Evolutionary conservation across 129 eudicot species (phyloP), one percentile per base, ranked within the genome.

Genomic region (Smallanthus sonchifolius): DNA sequence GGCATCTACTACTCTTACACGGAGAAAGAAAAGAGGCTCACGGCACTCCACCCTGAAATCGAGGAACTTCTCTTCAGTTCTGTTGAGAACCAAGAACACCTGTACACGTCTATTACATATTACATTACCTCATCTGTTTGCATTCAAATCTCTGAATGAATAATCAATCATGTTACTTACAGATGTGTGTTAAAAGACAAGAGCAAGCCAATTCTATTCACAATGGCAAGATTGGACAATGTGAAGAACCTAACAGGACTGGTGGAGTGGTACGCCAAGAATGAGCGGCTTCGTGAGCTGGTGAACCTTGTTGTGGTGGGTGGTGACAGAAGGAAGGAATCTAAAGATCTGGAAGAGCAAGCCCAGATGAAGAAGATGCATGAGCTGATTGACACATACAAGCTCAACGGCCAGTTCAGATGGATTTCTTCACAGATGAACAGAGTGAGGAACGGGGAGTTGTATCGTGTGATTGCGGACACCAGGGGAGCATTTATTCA

Each of bases 51-150:
- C 83, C 93, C 97, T 10, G 97, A 92, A 72, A 87, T 92, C 10
- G 90, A 92, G 8, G 96, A 92, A 7, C 91, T 92, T 34, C 96
- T 92, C 32, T 92, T 62, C 59, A 89, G 97, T 34, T 77, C 86
- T 7, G 96, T 89, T 10, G 97, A 92, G 81, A 92, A 92, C 42
- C 91, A 92, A 2, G 97, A 92, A 43, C 97, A 92, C 78, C 59
- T 92, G 97, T 92, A 28, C 10, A 19, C 13, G 2, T 13, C 62
- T 19, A 6, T 17, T 19, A 54, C 34, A 54, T 10, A 5, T 49
- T 49, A 49, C 2, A 49, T 49, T 15, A 15, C 5, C n/a, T n/a
- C n/a, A n/a, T n/a, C n/a, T n/a, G n/a, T n/a, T n/a, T n/a, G n/a
- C n/a, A n/a, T n/a, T n/a, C n/a, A n/a, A n/a, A n/a, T n/a, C n/a